A percentile compares a stretch with the other conserved stretches of the same genome.
Evolutionary conservation across 306 rosid species (phyloP).

Genomic region (Citrullus amarus): DNA sequence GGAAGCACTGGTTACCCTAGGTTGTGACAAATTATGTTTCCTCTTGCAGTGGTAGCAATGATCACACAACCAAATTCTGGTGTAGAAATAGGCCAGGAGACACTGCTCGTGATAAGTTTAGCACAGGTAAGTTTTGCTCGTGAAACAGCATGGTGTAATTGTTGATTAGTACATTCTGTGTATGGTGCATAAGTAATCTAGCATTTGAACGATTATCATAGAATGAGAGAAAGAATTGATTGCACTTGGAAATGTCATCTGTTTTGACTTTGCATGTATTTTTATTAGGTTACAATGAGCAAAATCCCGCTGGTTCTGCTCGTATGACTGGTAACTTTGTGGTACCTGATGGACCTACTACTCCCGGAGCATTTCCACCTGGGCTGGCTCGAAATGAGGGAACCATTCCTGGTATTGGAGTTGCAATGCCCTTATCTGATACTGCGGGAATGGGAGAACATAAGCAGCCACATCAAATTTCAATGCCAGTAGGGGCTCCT

Average conservation of each 20-base stretch:
- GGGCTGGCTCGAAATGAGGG: slow-evolving; percentile 90
- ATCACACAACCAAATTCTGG: slow-evolving; percentile 96
- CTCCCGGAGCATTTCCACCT: slow-evolving; percentile 82
- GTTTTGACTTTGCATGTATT: not conserved
- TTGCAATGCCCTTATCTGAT: slow-evolving; percentile 87
- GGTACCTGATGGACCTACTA: slow-evolving; percentile 67
- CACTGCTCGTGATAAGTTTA: slow-evolving; percentile 67
- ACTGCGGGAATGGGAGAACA: slow-evolving; percentile 57
- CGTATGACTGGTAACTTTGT: slow-evolving; percentile 58
- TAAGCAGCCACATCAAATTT: slow-evolving; percentile 61
- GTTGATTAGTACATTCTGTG: not conserved
- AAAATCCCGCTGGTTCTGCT: slow-evolving; percentile 53
- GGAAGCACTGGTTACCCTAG: not conserved
- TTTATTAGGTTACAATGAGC: slow-evolving; percentile 72
- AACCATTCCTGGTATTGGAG: slow-evolving; percentile 93
- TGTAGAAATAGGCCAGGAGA: slow-evolving; percentile 98
- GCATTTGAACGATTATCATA: not conserved
- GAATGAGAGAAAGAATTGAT: not conserved
- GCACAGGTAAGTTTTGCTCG: slow-evolving; percentile 24
- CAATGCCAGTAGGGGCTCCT: slow-evolving; percentile 77
- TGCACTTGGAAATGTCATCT: not conserved
- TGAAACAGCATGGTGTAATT: not conserved
- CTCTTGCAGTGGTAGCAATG: slow-evolving; percentile 93
- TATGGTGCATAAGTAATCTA: not conserved
- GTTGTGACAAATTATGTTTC: not conserved